Percentiles rank a stretch among this genome's conserved stretches.
These are phyloP conservation scores for Phytophthora boehmeriae DNA, from an alignment of 352 stramenopile genomes.

Conservation along the genomic window DNA sequence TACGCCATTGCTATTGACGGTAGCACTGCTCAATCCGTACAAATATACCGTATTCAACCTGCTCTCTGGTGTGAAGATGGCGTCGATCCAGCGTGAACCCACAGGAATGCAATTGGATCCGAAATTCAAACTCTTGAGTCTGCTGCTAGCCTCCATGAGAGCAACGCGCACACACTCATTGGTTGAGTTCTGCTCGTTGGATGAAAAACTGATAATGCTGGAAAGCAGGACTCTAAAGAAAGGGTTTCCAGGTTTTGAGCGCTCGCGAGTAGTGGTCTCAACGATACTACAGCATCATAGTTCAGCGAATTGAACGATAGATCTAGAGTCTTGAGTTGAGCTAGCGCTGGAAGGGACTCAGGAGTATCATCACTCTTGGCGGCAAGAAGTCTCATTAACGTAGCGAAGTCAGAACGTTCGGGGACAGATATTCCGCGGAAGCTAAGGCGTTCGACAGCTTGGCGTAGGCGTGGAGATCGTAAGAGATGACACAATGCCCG, in stretches of 20 bases:
- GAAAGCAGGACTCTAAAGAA: conserved; percentile 66
- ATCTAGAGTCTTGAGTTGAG: conserved; percentile 53
- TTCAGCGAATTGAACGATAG: conserved; percentile 76
- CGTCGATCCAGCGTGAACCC: conserved; percentile 54
- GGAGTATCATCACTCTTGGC: conserved; percentile 2
- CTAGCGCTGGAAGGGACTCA: conserved; percentile 27
- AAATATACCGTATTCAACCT: conserved; percentile 46
- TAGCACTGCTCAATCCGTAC: conserved; percentile 16
- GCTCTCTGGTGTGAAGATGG: conserved; percentile 58
- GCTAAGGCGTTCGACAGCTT: conserved; percentile 39
- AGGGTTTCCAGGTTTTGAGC: conserved; percentile 45
- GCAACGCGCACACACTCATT: conserved; percentile 35
- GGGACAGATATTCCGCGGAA: conserved; percentile 59
- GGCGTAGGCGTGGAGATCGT: conserved; percentile 37
- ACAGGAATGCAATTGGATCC: conserved; percentile 54
- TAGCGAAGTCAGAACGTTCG: conserved; percentile 47
- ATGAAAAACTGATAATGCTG: conserved; percentile 7
- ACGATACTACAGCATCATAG: conserved; percentile 35
- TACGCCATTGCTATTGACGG: background rate
- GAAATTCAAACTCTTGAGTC: conserved; percentile 57
- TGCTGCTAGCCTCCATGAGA: conserved; percentile 40
- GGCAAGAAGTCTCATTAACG: conserved; percentile 43
- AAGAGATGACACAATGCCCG: conserved; percentile 53
- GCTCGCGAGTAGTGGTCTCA: conserved; percentile 48
- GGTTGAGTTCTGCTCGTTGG: conserved; percentile 5